phyloP scores from a whole-genome alignment of 2,329 filamentous ascomycete genomes.

The Aureobasidium mangrovei region DNA sequence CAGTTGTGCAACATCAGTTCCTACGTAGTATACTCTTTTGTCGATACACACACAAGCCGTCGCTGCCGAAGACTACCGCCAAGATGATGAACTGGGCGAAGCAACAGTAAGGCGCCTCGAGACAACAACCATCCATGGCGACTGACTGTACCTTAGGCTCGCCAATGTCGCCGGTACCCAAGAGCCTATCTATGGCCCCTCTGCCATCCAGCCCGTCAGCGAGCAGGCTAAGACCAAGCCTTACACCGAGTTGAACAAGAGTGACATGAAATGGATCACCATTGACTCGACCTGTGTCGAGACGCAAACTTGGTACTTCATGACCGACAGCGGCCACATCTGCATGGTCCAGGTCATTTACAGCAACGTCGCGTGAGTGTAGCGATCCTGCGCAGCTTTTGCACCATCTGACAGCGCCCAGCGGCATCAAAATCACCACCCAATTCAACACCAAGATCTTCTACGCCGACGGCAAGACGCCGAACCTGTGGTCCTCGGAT shows the following conservation, averaged over 20 bases:
- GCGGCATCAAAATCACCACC: constrained; percentile 78
- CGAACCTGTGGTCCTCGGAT: constrained; percentile 76
- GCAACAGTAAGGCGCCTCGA: constrained; percentile 58
- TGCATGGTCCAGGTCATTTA: constrained; percentile 89
- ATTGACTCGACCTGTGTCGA: constrained; percentile 84
- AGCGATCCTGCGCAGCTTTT: constrained; percentile 17
- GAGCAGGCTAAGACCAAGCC: constrained; percentile 68
- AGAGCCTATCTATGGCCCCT: constrained; percentile 89
- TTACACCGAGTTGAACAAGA: constrained; percentile 68
- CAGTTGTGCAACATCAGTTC: background rate
- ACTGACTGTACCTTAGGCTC: constrained; percentile 30
- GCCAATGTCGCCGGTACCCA: constrained; percentile 85
- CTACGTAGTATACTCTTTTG: background rate
- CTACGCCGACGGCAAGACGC: constrained; percentile 58
- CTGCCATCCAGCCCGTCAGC: constrained; percentile 77
- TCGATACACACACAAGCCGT: background rate
- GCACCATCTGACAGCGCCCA: constrained; percentile 31
- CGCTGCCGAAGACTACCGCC: constrained; percentile 16
- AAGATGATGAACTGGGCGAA: constrained; percentile 92
- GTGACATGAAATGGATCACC: constrained; percentile 74
- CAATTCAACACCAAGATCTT: constrained; percentile 96
- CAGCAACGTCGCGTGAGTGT: constrained; percentile 82
- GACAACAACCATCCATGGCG: constrained; percentile 4
- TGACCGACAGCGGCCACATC: constrained; percentile 65
- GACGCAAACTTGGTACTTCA: constrained; percentile 90